Evolutionary conservation across 129 eudicot genomes (phyloP), one percentile per base, ranked within the genome.

Genomic region (Scalesia atractyloides): DNA sequence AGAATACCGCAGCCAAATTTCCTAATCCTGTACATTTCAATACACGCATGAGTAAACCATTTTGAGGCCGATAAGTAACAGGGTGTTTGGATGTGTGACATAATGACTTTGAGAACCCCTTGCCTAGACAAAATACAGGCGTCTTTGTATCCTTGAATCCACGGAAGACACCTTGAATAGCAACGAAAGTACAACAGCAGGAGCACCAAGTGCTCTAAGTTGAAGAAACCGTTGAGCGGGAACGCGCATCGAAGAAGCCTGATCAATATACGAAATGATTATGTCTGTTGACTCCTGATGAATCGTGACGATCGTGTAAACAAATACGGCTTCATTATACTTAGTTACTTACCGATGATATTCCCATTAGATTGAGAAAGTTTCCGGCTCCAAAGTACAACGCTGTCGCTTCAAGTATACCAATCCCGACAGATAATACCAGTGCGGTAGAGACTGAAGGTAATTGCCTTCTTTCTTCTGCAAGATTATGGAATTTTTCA

Each of bases 121-220:
- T 79, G 77, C 92, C 92, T 73, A 87, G 80, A 67, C 92, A 87
- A 49, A 81, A 60, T 11, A 87, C 87, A 49, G 89, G 86, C 12
- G 92, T 87, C 74, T 80, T 80, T 16, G 92, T 87, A 70, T 87
- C 92, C 76, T 87, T 87, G 19, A 87, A 87, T 39, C 92, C 92
- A 62, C 92, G 92, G 57, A 87, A 82, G 66, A 87, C 71, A 18
- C 92, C 92, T 76, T 82, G 89, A 69, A 87, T 79, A 17, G 92
- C 92, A 87, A 78, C 2, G 82, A 87, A 69, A 87, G 83, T 17
- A 87, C 89, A 63, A 79, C 92, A 17, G 92, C 92, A 30, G 92
- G 92, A 46, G 87, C 86, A 64, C 92, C 92, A 74, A 84, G 75
- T 63, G 92, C 85, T 73, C 92, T 82, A 76, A 87, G 89, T 74